Base-by-base conservation (phyloP, 2,329 filamentous ascomycete genomes). In the Geosmithia flava region DNA sequence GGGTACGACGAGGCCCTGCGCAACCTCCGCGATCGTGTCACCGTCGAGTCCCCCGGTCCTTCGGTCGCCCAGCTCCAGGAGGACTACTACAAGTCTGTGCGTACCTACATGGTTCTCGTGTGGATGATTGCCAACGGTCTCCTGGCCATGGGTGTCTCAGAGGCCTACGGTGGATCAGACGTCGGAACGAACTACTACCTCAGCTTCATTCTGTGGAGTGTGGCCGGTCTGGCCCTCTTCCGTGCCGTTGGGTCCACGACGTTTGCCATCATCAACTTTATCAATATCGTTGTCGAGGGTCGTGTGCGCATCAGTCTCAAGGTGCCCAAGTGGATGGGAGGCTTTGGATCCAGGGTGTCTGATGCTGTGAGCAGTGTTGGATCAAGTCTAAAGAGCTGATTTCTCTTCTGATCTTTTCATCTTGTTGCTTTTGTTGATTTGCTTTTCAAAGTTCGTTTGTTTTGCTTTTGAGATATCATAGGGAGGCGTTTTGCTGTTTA, bases 1-100 rank as follows among this genome's bases (percentile, higher is more conserved):
- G 93, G 91, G 20, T 98, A 98, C 66, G 93, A 98, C 61, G 91
- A 96, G 63, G 93, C 93, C 0, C 80, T 98, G 23, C 87, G 93
- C 53, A 98, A 98, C 64, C 83, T 98, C 5, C 86, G 93, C 47
- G 93, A 98, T 61, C 78, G 93, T 43, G 75, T 98, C 57, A 89
- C 95, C 62, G 91, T 97, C 0, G 72, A 85, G 11, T 62, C 66
- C 13, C 64, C 76, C 0, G 65, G 71, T 0, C 57, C 80, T 16
- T 81, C 78, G 42, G 91, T 96, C 57, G 72, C 78, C 1, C 93
- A 97, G 68, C 69, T 89, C 67, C 93, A 98, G 65, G 93, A 98
- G 65, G 93, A 98, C 68, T 98, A 98, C 75, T 98, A 98, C 76
- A 87, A 90, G 64, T 87, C 85, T 41, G 93, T 98, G 47, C 82